A percentile compares a stretch with the other conserved stretches of the same genome.
These are phyloP conservation scores for Singerocomus inundabilis DNA, from an alignment of 1,284 basidiomycete genomes.

Conservation along the genomic window DNA sequence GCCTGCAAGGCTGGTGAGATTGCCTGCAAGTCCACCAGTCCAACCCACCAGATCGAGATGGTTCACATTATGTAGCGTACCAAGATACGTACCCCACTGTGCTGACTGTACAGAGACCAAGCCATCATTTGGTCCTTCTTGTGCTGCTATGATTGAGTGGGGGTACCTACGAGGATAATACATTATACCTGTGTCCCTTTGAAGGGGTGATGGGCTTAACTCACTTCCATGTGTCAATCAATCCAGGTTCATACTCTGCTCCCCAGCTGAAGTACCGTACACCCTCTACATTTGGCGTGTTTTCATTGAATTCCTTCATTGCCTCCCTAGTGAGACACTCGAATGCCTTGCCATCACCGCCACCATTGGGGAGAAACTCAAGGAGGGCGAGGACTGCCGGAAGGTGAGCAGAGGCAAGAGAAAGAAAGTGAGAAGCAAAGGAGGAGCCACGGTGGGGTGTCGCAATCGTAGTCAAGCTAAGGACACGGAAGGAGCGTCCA, in stretches of 20 bases:
- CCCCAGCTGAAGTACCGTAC: conserved; percentile 95
- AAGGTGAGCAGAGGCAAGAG: conserved; percentile 69
- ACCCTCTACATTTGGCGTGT: conserved; percentile 72
- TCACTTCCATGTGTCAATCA: conserved; percentile 86
- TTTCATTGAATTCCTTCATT: conserved; percentile 87
- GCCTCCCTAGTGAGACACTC: conserved; percentile 81
- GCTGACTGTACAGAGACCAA: conserved; percentile 82
- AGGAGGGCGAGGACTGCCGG: conserved; percentile 66
- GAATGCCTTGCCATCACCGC: conserved; percentile 91
- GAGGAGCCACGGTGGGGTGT: conserved; percentile 91
- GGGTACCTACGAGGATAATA: conserved; percentile 52
- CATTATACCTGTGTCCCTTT: background rate
- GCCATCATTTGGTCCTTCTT: conserved; percentile 92
- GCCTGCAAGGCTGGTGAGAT: conserved; percentile 56
- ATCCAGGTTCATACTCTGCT: conserved; percentile 81
- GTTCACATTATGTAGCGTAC: conserved; percentile 87
- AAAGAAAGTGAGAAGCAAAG: conserved; percentile 90
- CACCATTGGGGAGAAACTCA: conserved; percentile 74
- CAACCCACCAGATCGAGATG: conserved; percentile 89
- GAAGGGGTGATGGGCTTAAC: conserved; percentile 14
- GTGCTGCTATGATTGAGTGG: conserved; percentile 80
- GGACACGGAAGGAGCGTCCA: conserved; percentile 63
- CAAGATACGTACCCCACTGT: conserved; percentile 85
- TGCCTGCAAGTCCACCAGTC: conserved; percentile 65
- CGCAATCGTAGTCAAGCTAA: conserved; percentile 89